Conservation (phyloP, 352 stramenopile genomes). For the Phytophthora chlamydospora region DNA sequence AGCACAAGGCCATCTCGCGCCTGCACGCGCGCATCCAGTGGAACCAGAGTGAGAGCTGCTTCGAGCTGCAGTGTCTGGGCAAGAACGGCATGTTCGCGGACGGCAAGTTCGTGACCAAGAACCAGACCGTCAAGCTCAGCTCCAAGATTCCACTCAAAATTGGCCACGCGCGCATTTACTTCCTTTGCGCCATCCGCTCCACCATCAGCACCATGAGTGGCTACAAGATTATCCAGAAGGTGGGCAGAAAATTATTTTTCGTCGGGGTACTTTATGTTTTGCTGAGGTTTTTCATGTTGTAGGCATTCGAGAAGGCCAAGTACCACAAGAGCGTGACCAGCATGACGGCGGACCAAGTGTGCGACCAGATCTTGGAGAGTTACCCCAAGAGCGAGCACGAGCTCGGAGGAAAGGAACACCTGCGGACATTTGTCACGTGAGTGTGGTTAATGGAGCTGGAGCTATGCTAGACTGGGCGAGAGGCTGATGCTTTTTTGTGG, state of each 20-base stretch:
- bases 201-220: conserved; percentile 84
- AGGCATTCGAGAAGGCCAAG: conserved; percentile 85
- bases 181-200: conserved; percentile 73
- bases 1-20: conserved; percentile 82
- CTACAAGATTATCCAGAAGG: conserved; percentile 81
- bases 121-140: conserved; percentile 67
- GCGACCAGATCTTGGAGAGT: conserved; percentile 75
- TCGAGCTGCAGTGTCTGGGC: conserved; percentile 78
- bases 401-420: conserved; percentile 73
- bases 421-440: conserved; percentile 72
- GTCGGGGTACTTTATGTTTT: conserved; percentile 1
- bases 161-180: conserved; percentile 75
- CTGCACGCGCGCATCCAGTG: conserved; percentile 82
- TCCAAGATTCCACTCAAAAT: conserved; percentile 86
- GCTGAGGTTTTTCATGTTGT: conserved; percentile 2
- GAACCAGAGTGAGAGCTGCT: conserved; percentile 75
- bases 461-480: too few relatives aligned
- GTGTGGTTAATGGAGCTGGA: conserved; percentile 10
- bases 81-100: conserved; percentile 85
- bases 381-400: conserved; percentile 79
- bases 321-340: conserved; percentile 56
- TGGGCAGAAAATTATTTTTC: conserved; percentile 15
- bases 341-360: conserved; percentile 67
- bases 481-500: conserved; percentile 1
- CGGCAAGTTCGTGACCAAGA: conserved; percentile 75